These are phyloP conservation scores for Xanthoconium purpureum DNA, from an alignment of 768 basidiomycete species.

Conservation along the genomic window DNA sequence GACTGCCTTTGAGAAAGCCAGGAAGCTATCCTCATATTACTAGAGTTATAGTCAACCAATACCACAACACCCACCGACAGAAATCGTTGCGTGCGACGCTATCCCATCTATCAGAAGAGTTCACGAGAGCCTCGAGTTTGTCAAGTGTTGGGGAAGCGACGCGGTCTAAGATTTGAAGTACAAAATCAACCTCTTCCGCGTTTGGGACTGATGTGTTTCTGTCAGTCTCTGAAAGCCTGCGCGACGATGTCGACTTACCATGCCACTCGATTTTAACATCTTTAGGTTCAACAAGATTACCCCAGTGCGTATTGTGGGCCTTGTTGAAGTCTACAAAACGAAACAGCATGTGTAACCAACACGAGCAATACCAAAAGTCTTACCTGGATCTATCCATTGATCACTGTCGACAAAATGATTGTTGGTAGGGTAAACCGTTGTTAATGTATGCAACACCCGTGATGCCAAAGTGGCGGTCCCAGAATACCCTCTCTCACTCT, in stretches of 20 bases:
- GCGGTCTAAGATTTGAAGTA: constrained; percentile 70
- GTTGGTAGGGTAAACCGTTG: constrained; percentile 73
- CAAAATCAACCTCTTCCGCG: constrained; percentile 70
- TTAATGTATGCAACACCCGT: constrained; percentile 70
- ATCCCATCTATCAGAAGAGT: constrained; percentile 56
- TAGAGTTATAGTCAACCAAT: not conserved
- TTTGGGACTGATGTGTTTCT: constrained; percentile 38
- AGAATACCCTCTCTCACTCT: constrained; percentile 85
- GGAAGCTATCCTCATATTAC: constrained; percentile 42
- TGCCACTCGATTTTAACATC: constrained; percentile 91
- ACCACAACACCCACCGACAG: constrained; percentile 58
- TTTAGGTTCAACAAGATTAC: constrained; percentile 68
- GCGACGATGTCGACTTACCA: constrained; percentile 37
- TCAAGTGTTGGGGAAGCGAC: constrained; percentile 66
- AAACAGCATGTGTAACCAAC: constrained; percentile 4
- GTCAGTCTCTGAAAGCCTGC: constrained; percentile 10
- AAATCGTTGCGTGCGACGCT: constrained; percentile 72
- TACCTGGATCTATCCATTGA: constrained; percentile 78
- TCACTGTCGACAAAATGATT: constrained; percentile 76
- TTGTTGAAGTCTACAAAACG: constrained; percentile 52
- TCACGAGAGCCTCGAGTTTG: constrained; percentile 62
- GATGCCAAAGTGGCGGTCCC: constrained; percentile 76
- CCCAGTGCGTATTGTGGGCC: constrained; percentile 72
- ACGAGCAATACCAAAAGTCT: constrained; percentile 14
- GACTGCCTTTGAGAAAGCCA: constrained; percentile 69